Evolutionary conservation across 1,284 basidiomycete species (phyloP).

Genomic region (Erythrobasidium hasegawianum): DNA sequence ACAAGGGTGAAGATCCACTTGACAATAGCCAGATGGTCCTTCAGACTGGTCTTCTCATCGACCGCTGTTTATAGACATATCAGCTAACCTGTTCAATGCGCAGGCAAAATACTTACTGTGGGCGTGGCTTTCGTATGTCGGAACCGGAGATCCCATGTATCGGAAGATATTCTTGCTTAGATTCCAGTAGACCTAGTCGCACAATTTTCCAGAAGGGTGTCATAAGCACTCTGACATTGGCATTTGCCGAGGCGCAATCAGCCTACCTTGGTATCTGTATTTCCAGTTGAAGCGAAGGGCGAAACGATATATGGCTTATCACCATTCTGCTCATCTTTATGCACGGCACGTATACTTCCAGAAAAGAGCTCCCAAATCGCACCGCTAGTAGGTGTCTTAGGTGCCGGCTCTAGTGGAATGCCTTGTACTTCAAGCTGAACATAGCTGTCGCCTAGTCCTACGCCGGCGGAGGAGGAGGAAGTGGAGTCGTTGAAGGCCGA

Average conservation of each 20-base stretch:
- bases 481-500: conserved; percentile 51
- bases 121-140: conserved; percentile 5
- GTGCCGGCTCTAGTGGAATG: conserved; percentile 14
- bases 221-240: too few relatives aligned
- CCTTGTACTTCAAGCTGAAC: conserved; percentile 6
- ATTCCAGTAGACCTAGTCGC: conserved; percentile 20
- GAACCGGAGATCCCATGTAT: conserved; percentile 1
- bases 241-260: too few relatives aligned
- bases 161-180: conserved; percentile 13
- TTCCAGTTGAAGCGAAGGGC: conserved; percentile 14
- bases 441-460: conserved; percentile 1
- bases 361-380: conserved; percentile 20
- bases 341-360: conserved; percentile 2
- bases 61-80: conserved; percentile 1
- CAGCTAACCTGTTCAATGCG: background rate
- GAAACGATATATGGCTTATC: conserved; percentile 12
- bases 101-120: background rate
- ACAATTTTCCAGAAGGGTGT: too few relatives aligned
- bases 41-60: conserved; percentile 15
- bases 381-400: conserved; percentile 13
- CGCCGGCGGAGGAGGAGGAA: background rate
- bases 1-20: conserved; percentile 19
- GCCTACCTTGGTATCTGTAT: conserved; percentile 14
- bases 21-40: conserved; percentile 3
- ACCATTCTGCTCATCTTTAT: conserved; percentile 9